Conservation (phyloP, 805 yeast genomes). For the Nakazawaea sp. region DNA sequence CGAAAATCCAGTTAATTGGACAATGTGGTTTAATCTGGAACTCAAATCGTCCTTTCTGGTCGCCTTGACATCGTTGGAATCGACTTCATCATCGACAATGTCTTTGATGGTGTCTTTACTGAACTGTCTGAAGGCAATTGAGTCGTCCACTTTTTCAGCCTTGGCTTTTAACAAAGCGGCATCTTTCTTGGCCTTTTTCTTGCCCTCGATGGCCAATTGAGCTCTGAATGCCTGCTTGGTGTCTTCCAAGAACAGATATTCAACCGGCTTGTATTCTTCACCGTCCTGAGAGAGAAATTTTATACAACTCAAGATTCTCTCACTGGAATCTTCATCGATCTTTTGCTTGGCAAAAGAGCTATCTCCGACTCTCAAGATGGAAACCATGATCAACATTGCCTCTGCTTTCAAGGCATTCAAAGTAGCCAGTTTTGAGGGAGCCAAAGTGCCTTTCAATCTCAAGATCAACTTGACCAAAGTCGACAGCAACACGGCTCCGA, state of each 20-base stretch:
- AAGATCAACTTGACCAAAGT: slow-evolving; percentile 84
- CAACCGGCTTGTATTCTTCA: slow-evolving; percentile 33
- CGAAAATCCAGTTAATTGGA: slow-evolving; percentile 95
- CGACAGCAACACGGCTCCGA: slow-evolving; percentile 81
- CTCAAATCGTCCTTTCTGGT: slow-evolving; percentile 52
- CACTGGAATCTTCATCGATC: slow-evolving; percentile 96
- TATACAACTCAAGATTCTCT: slow-evolving; percentile 84
- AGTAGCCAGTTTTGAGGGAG: slow-evolving; percentile 36
- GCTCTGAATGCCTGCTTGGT: slow-evolving; percentile 78
- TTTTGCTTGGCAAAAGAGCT: slow-evolving; percentile 59
- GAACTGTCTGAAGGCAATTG: slow-evolving; percentile 74
- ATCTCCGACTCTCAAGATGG: slow-evolving; percentile 83
- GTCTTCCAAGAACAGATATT: slow-evolving; percentile 75
- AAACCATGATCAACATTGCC: slow-evolving; percentile 87
- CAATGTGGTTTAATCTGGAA: slow-evolving; percentile 80
- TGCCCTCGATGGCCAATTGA: slow-evolving; percentile 57
- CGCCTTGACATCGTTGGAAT: slow-evolving; percentile 37
- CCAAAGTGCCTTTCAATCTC: slow-evolving; percentile 55
- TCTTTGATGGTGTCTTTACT: slow-evolving; percentile 39
- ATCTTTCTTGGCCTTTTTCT: slow-evolving; percentile 47
- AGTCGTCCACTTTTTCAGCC: slow-evolving; percentile 74
- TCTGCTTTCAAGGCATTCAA: slow-evolving; percentile 89
- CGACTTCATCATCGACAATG: slow-evolving; percentile 50
- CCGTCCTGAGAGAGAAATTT: slow-evolving; percentile 68
- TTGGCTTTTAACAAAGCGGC: slow-evolving; percentile 52